Percentiles rank a stretch among this genome's conserved stretches.
phyloP scores from a whole-genome alignment of 106 monocot genomes.

The Vanilla planifolia region DNA sequence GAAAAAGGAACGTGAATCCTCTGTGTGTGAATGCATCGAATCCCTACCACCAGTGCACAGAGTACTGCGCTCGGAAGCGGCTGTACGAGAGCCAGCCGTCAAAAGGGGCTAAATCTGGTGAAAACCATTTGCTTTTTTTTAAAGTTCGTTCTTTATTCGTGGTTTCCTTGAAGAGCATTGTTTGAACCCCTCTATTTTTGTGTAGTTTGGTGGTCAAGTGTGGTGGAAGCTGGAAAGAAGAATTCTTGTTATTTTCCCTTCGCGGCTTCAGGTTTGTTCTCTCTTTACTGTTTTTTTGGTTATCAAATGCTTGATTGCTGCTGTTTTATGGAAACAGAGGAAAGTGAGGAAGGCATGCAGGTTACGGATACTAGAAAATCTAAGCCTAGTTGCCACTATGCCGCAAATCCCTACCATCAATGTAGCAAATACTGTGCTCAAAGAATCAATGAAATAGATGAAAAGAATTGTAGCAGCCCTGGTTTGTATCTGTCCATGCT shows the following conservation, averaged over 20 bases:
- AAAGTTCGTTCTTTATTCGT: no score
- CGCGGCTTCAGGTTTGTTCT: background rate
- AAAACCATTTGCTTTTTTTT: no score
- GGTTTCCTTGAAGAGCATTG: no score
- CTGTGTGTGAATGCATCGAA: constrained; percentile 20
- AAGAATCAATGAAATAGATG: background rate
- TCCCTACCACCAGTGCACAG: constrained; percentile 30
- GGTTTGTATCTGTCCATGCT: background rate
- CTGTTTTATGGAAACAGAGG: background rate
- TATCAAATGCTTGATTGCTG: background rate
- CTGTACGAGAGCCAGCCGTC: background rate
- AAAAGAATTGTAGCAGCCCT: background rate
- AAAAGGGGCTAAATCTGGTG: constrained; percentile 7
- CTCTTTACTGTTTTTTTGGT: background rate
- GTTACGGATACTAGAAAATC: background rate
- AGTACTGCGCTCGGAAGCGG: constrained; percentile 18
- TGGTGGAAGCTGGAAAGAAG: background rate
- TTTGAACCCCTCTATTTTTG: no score
- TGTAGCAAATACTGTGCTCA: background rate
- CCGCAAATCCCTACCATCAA: background rate
- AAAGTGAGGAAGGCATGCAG: background rate
- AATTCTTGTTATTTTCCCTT: background rate
- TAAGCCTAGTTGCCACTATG: background rate
- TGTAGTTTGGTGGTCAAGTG: background rate
- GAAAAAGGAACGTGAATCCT: constrained; percentile 7